These are phyloP conservation scores for Gonapodya prolifera DNA, from an alignment of 192 early-diverging fungal species.

Conservation along the genomic window DNA sequence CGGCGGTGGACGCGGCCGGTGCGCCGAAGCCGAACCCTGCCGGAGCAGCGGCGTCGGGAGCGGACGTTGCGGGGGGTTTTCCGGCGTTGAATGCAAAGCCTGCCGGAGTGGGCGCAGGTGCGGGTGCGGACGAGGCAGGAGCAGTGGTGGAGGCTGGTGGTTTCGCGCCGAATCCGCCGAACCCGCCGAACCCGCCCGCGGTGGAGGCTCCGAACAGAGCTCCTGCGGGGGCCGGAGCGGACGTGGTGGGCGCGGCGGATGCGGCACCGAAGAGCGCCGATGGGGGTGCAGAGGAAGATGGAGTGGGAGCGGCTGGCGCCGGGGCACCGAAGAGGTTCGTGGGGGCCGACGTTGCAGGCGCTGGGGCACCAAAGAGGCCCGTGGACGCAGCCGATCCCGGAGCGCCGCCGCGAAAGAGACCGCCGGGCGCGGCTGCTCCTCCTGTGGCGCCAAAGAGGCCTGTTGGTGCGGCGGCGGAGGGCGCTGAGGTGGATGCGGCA, in stretches of 20 bases:
- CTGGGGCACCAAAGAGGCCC: not conserved
- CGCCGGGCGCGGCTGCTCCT: too few relatives aligned
- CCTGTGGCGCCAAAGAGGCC: too few relatives aligned
- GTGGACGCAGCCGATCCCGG: too few relatives aligned
- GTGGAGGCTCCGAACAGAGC: not conserved
- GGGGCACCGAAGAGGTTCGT: not conserved
- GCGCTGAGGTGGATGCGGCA: too few relatives aligned
- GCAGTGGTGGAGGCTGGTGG: not conserved
- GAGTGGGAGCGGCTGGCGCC: not conserved
- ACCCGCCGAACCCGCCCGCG: not conserved
- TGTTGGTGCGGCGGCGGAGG: too few relatives aligned
- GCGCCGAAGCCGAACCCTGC: not conserved
- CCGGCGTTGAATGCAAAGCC: not conserved
- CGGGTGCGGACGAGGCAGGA: not conserved
- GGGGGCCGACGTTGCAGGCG: not conserved
- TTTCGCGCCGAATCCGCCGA: not conserved
- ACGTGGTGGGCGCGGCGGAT: not conserved
- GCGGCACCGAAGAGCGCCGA: not conserved
- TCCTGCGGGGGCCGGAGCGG: not conserved
- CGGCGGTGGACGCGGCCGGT: not conserved
- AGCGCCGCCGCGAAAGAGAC: too few relatives aligned
- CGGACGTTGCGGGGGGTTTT: not conserved
- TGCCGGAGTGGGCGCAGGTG: not conserved
- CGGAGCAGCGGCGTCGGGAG: not conserved
- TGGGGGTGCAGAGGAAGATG: too few relatives aligned